A percentile compares a stretch with the other conserved stretches of the same genome.
These are phyloP conservation scores for Panicum miliaceum DNA, from an alignment of 176 grass and related monocot genomes.

Conservation along the genomic window DNA sequence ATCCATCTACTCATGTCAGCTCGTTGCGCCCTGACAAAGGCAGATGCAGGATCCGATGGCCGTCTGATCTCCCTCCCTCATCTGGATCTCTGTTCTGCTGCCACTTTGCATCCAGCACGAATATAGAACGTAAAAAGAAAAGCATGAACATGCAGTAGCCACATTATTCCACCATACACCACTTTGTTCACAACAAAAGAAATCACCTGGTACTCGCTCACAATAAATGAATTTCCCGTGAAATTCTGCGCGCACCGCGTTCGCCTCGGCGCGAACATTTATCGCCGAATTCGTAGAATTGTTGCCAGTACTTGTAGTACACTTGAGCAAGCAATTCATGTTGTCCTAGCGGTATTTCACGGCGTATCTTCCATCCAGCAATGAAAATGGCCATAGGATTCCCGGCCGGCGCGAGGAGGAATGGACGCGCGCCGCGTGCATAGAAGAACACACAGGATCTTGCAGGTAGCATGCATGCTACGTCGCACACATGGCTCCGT, in stretches of 20 bases:
- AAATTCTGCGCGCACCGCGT: background rate
- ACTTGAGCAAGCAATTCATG: background rate
- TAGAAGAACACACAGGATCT: constrained; percentile 1
- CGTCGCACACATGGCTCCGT: background rate
- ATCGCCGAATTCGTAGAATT: background rate
- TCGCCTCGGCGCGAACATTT: too few relatives aligned
- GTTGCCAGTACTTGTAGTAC: background rate
- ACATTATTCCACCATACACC: background rate
- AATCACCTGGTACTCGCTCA: background rate
- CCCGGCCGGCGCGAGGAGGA: background rate
- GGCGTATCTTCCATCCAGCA: background rate
- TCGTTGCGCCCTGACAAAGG: constrained; percentile 19
- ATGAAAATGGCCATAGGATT: constrained; percentile 35
- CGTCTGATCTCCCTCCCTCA: background rate
- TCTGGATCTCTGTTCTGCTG: constrained; percentile 27
- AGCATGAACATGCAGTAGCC: background rate
- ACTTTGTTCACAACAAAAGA: background rate
- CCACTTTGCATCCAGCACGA: background rate
- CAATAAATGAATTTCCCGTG: background rate
- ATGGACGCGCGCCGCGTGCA: background rate
- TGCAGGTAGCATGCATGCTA: background rate
- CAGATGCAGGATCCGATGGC: constrained; percentile 19
- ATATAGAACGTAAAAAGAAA: background rate
- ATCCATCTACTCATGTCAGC: constrained; percentile 17
- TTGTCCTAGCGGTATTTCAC: background rate